Evolutionary conservation across 2,329 filamentous ascomycete genomes (phyloP), one percentile per base, ranked within the genome.

Genomic region (Metarhizium humberi): DNA sequence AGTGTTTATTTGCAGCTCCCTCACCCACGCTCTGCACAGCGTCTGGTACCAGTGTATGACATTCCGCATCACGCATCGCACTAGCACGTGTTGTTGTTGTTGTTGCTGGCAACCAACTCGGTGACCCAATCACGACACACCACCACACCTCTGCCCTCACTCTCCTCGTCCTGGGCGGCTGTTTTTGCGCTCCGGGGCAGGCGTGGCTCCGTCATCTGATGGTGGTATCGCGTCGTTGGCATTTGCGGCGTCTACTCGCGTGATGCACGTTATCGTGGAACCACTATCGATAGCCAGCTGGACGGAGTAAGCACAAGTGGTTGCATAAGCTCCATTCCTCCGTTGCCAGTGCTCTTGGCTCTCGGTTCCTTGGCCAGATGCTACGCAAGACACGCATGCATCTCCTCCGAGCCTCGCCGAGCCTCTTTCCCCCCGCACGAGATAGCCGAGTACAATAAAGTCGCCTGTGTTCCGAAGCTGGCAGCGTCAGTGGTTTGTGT

Each of bases 181-280:
- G 4, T 16, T 5, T 14, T 14, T 40, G 10, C 4, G 38, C 38
- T 13, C 38, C 38, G 11, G 5, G 4, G 54, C 50, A 48, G 49
- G 49, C 54, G 47, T 18, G 40, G 54, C 43, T 29, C 50, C 42
- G 50, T 50, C 36, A 50, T 18, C 34, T 55, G 43, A 50, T 43
- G 43, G 29, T 50, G 36, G 49, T 52, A 20, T 52, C 43, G 50
- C 50, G 50, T 36, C 50, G 49, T 42, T 30, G 25, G 45, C 36
- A 43, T 36, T 40, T 29, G 36, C 32, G 20, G 20, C 29, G 34
- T 50, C 42, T 49, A 38, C 54, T 50, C 54, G 54, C 50, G 54
- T 55, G 50, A 52, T 45, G 50, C 50, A 52, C 25, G 52, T 34
- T 50, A 42, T 51, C 34, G 54, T 55, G 54, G 34, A 55, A 52